Conservation (phyloP, 352 stramenopile genomes). For the Thalassiosira hispida region DNA sequence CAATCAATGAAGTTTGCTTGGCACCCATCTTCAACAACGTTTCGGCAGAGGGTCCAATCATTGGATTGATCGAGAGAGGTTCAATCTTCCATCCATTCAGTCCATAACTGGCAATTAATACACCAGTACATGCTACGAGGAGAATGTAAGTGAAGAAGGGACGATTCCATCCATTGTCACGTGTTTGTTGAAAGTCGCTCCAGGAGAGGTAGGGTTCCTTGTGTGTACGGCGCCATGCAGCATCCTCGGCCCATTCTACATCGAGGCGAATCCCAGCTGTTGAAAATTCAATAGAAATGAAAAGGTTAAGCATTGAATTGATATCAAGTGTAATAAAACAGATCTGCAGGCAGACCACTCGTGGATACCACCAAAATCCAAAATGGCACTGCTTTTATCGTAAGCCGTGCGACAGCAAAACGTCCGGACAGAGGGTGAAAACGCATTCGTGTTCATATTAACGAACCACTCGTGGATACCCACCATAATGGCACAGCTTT, state of each 20-base stretch:
- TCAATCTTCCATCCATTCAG: conserved; percentile 86
- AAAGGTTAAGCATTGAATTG: too few relatives aligned
- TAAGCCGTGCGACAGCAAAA: too few relatives aligned
- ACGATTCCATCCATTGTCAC: conserved; percentile 55
- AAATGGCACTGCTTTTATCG: too few relatives aligned
- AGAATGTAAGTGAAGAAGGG: conserved; percentile 77
- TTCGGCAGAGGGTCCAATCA: conserved; percentile 80
- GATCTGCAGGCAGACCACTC: too few relatives aligned
- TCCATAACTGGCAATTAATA: conserved; percentile 75
- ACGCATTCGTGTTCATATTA: too few relatives aligned
- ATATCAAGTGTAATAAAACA: too few relatives aligned
- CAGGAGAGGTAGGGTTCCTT: conserved; percentile 77
- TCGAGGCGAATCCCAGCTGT: conserved; percentile 69
- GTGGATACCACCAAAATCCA: too few relatives aligned
- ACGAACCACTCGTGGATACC: too few relatives aligned
- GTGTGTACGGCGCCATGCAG: conserved; percentile 65
- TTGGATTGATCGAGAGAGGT: conserved; percentile 80
- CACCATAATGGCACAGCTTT: too few relatives aligned
- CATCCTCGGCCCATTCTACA: conserved; percentile 83
- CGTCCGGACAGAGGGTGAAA: too few relatives aligned
- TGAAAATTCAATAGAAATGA: not conserved
- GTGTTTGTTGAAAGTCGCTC: conserved; percentile 71
- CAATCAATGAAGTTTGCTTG: conserved; percentile 72
- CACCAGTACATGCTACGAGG: conserved; percentile 62
- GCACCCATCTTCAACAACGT: conserved; percentile 78